Base-by-base conservation (phyloP, 768 basidiomycete genomes). In the Leccinum arenicola region DNA sequence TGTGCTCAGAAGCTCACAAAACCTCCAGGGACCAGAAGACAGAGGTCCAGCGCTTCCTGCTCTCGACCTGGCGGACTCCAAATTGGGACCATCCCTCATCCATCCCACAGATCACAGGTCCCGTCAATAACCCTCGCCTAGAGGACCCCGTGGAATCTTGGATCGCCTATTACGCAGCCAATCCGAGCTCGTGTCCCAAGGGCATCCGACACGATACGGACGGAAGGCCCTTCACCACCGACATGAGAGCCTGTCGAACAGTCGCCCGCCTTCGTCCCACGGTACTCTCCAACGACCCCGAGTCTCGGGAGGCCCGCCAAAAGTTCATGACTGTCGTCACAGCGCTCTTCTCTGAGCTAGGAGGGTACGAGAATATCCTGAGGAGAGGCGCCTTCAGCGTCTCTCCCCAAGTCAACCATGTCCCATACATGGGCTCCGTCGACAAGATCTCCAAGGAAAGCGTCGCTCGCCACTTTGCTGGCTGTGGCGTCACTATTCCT, bases 191-290 rank as follows among this genome's bases (percentile, higher is more conserved):
- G 1, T 82, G 79, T 71, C 80, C 80, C 9, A 77, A 77, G 56
- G 80, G 80, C 54, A 79, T 81, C 57, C 74, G 80, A 53, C 74
- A 73, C 29, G 76, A 77, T 61, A 56, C 68, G 11, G 68, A 70
- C 57, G 73, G 74, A 14, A 70, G 68, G 21, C 80, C 80, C 1
- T 65, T 67, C 63, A 69, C 79, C 43, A 66, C 73, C 6, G 80
- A 81, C 64, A 75, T 81, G 66, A 75, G 72, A 54, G 80, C 80
- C 2, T 80, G 78, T 65, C 76, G 80, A 33, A 75, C 68, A n/a
- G 76, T 81, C 17, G 80, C 80, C 8, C 78, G 78, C n/a, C 77
- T 81, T 27, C 75, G 80, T 40, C 80, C 80, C 2, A 58, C 71
- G 12, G 69, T 75, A 29, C 67, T 73, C 55, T 63, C 68, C 1